Conservation (phyloP, 495 filamentous ascomycete species). For the Hypoxylon subgilvum region DNA sequence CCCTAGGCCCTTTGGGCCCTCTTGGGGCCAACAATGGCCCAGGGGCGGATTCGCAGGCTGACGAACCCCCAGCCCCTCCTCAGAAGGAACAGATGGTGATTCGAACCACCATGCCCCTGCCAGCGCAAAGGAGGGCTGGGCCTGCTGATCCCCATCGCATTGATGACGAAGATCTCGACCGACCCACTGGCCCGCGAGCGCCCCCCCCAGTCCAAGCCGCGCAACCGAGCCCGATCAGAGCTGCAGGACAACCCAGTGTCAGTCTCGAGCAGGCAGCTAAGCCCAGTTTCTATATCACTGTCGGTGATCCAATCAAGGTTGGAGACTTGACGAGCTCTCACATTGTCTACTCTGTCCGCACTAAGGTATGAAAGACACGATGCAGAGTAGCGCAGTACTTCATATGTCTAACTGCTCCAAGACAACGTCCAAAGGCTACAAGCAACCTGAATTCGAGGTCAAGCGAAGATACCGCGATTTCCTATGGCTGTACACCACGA, state of each 20-base stretch:
- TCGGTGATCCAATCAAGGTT: constrained; percentile 97
- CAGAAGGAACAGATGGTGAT: constrained; percentile 77
- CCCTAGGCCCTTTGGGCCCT: constrained; percentile 90
- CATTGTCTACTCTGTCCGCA: constrained; percentile 94
- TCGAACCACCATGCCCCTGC: constrained; percentile 57
- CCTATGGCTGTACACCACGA: constrained; percentile 91
- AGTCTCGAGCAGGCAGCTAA: constrained; percentile 89
- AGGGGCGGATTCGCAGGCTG: constrained; percentile 48
- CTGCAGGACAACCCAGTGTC: constrained; percentile 78
- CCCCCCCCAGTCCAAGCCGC: constrained; percentile 78
- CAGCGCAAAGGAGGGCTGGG: constrained; percentile 58
- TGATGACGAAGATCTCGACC: constrained; percentile 57
- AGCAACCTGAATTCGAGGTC: constrained; percentile 86
- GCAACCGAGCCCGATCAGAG: constrained; percentile 56
- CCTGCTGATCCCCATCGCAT: constrained; percentile 57
- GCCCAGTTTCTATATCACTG: constrained; percentile 87
- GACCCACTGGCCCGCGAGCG: constrained; percentile 60
- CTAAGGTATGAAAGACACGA: constrained; percentile 67
- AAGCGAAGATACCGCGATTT: constrained; percentile 95
- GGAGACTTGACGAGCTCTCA: constrained; percentile 96
- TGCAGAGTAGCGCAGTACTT: background rate
- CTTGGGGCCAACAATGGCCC: constrained; percentile 58
- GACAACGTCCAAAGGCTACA: constrained; percentile 96
- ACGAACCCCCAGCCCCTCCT: constrained; percentile 84
- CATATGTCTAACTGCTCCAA: constrained; percentile 44